These are phyloP conservation scores for Entoloma clypeatum DNA, from an alignment of 1,284 basidiomycete species.

Conservation along the genomic window DNA sequence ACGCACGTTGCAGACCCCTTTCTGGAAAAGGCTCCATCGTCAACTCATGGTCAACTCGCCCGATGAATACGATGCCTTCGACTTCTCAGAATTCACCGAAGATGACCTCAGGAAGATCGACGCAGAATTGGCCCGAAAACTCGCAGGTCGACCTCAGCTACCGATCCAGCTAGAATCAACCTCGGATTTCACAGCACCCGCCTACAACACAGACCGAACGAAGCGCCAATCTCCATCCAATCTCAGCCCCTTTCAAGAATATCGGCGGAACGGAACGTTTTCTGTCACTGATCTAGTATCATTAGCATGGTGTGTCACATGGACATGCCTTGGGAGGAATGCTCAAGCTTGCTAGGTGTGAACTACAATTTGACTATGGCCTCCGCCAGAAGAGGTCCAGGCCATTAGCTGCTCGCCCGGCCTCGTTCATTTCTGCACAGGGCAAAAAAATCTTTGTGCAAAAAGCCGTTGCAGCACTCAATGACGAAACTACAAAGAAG, in stretches of 20 bases:
- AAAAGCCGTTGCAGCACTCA: conserved; percentile 51
- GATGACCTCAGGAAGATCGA: conserved; percentile 56
- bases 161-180: conserved; percentile 18
- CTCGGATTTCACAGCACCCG: background rate
- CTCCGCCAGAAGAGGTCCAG: conserved; percentile 55
- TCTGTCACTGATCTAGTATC: conserved; percentile 51
- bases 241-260: conserved; percentile 33
- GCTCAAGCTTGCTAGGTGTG: conserved; percentile 49
- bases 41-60: conserved; percentile 22
- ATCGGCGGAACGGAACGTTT: conserved; percentile 37
- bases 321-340: conserved; percentile 4
- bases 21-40: too few relatives aligned
- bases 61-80: conserved; percentile 43
- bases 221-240: conserved; percentile 3
- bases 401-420: conserved; percentile 53
- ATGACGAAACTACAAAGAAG: conserved; percentile 54
- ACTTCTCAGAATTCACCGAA: conserved; percentile 55
- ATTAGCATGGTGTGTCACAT: conserved; percentile 46
- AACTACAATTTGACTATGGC: conserved; percentile 76
- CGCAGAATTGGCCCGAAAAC: conserved; percentile 18
- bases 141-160: conserved; percentile 20
- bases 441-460: conserved; percentile 70
- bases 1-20: too few relatives aligned
- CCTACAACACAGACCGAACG: conserved; percentile 1
- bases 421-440: conserved; percentile 52